Percentiles rank a stretch among this genome's conserved stretches.
phyloP scores from a whole-genome alignment of 305 asterid genomes.

The Solanum hybrid region DNA sequence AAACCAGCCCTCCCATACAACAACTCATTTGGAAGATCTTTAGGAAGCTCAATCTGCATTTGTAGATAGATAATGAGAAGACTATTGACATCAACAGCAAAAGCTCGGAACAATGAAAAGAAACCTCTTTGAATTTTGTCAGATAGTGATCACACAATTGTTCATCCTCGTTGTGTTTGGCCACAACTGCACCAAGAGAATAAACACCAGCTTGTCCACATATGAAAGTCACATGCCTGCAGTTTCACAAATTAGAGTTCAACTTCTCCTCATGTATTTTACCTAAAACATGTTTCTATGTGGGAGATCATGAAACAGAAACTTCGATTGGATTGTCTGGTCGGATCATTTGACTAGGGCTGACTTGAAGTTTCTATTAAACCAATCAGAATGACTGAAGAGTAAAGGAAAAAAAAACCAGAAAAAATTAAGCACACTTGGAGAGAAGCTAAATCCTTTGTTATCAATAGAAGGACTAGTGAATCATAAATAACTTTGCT shows the following conservation, averaged over 20 bases:
- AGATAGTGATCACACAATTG: conserved; percentile 40
- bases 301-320: background rate
- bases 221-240: conserved; percentile 61
- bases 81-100: background rate
- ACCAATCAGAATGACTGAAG: background rate
- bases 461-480: background rate
- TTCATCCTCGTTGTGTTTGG: conserved; percentile 46
- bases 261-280: background rate
- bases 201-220: conserved; percentile 71
- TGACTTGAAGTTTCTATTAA: background rate
- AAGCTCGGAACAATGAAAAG: background rate
- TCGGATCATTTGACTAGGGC: background rate
- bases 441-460: background rate
- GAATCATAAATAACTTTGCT: background rate
- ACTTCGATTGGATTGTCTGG: background rate
- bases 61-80: background rate
- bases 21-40: conserved; percentile 59
- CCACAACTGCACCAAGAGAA: conserved; percentile 81
- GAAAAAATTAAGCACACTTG: background rate
- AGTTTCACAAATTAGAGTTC: conserved; percentile 9
- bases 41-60: conserved; percentile 50
- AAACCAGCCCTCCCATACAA: conserved; percentile 73
- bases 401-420: background rate
- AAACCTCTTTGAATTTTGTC: conserved; percentile 52
- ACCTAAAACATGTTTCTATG: background rate